Conservation (phyloP, 345 rosid genomes). For the Kernera saxatilis region DNA sequence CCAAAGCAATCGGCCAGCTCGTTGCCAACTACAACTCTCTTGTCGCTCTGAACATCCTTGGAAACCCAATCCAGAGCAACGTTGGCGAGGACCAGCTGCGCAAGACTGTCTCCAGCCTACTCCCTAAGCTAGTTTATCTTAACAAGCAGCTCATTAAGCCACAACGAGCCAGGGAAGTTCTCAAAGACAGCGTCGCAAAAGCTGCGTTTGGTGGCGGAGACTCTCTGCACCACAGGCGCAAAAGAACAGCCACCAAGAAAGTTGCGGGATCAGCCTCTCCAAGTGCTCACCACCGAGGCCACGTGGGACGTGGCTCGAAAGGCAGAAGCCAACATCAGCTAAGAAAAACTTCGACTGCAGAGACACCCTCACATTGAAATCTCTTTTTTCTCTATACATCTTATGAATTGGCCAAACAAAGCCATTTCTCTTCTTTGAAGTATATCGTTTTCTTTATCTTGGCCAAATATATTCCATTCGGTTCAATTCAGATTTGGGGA, state of each 20-base stretch:
- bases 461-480: not conserved
- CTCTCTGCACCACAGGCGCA: conserved; percentile 18
- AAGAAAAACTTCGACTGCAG: conserved; percentile 20
- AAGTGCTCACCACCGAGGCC: conserved; percentile 29
- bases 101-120: conserved; percentile 65
- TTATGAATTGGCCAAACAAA: not conserved
- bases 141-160: conserved; percentile 83
- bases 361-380: not conserved
- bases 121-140: conserved; percentile 70
- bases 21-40: conserved; percentile 83
- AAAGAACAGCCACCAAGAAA: conserved; percentile 23
- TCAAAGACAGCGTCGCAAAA: conserved; percentile 68
- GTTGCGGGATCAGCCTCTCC: conserved; percentile 22
- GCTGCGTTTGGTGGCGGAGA: conserved; percentile 58
- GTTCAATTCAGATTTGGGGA: not conserved
- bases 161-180: conserved; percentile 62
- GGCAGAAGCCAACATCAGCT: conserved; percentile 32
- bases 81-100: conserved; percentile 74
- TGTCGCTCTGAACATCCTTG: conserved; percentile 70
- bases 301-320: conserved; percentile 28
- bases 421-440: not conserved
- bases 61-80: conserved; percentile 79
- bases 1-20: conserved; percentile 82
- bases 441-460: not conserved
- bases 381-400: not conserved